Percentiles rank a stretch among this genome's conserved stretches.
Conservation (phyloP, 495 filamentous ascomycete genomes). For the Aspergillus olivimuriae region DNA sequence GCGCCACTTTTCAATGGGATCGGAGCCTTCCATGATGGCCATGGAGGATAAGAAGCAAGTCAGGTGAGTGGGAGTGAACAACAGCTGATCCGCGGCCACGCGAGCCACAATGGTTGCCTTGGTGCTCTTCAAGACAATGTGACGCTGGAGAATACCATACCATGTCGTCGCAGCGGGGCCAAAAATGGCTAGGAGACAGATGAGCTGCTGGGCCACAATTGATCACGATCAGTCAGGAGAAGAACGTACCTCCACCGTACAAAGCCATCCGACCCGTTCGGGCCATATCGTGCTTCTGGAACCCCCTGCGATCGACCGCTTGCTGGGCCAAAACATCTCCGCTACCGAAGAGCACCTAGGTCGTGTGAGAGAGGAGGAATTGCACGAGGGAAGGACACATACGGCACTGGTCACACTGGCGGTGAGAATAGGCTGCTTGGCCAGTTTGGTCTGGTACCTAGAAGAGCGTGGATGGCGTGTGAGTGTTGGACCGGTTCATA, state of each 20-base stretch:
- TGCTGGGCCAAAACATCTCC: constrained; percentile 94
- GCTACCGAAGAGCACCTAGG: constrained; percentile 76
- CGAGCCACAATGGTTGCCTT: constrained; percentile 72
- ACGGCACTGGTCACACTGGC: constrained; percentile 80
- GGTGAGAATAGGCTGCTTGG: constrained; percentile 76
- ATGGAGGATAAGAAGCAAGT: constrained; percentile 77
- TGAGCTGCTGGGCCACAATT: background rate
- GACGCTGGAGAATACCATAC: constrained; percentile 72
- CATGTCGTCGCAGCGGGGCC: constrained; percentile 86
- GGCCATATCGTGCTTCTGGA: constrained; percentile 70
- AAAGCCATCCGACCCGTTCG: constrained; percentile 85
- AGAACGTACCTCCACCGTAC: constrained; percentile 77
- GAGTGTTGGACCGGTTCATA: constrained; percentile 7
- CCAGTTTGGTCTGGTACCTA: constrained; percentile 87
- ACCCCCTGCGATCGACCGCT: constrained; percentile 73
- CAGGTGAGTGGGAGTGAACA: constrained; percentile 81
- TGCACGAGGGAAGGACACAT: constrained; percentile 14
- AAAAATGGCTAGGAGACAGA: constrained; percentile 60
- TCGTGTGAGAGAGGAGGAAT: constrained; percentile 1
- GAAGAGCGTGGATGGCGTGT: constrained; percentile 6
- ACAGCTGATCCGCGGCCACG: constrained; percentile 74
- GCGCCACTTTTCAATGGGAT: constrained; percentile 63
- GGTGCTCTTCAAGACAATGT: constrained; percentile 56
- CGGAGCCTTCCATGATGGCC: constrained; percentile 77
- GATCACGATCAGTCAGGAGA: background rate